Evolutionary conservation across 106 monocot species (phyloP).

Genomic region (Dendrobium catenatum): DNA sequence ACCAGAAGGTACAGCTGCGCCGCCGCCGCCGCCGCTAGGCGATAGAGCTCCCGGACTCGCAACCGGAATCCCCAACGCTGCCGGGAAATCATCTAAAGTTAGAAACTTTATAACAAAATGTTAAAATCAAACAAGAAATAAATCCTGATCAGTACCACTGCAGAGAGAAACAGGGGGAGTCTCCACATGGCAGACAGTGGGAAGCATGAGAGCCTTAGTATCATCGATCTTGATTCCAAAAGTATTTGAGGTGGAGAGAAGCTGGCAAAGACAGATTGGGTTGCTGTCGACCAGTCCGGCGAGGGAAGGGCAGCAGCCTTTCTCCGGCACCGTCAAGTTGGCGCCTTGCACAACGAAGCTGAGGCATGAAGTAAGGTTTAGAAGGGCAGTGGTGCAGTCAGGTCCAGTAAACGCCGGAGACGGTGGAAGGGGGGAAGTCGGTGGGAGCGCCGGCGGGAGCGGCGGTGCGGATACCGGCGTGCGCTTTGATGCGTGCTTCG

Average conservation of each 20-base stretch:
- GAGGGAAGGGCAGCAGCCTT: slow-evolving; percentile 44
- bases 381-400: slow-evolving; percentile 18
- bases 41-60: neutral
- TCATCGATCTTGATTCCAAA: slow-evolving; percentile 39
- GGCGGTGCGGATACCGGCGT: neutral
- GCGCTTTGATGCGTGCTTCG: too few species aligned
- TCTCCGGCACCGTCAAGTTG: slow-evolving; percentile 39
- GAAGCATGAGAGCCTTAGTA: slow-evolving; percentile 34
- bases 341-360: slow-evolving; percentile 38
- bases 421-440: neutral
- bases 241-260: slow-evolving; percentile 16
- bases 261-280: slow-evolving; percentile 39
- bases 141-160: slow-evolving; percentile 9
- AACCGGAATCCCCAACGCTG: slow-evolving; percentile 7
- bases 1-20: neutral
- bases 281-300: slow-evolving; percentile 16
- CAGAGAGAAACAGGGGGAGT: slow-evolving; percentile 37
- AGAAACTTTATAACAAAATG: neutral
- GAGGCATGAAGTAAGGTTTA: slow-evolving; percentile 37
- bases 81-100: neutral
- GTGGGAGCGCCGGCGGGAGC: neutral
- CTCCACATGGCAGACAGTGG: slow-evolving; percentile 28
- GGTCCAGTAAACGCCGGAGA: neutral
- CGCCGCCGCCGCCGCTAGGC: neutral
- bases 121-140: neutral